Conservation (phyloP, 768 basidiomycete species). For the Imleria badia region DNA sequence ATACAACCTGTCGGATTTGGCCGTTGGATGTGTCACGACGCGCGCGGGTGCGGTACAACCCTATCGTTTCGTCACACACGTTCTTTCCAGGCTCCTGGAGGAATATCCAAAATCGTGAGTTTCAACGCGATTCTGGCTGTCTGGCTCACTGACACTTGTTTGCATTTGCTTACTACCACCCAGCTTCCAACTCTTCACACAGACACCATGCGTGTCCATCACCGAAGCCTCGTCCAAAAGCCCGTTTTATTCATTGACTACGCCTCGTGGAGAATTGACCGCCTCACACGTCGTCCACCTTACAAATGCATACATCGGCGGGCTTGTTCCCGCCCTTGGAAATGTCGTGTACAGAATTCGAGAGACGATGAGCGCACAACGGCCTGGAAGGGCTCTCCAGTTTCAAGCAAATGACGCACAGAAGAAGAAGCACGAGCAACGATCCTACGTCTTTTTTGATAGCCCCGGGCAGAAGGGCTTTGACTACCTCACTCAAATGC, state of each 20-base stretch:
- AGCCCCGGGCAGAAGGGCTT: constrained; percentile 39
- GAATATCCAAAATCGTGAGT: constrained; percentile 41
- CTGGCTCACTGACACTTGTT: neutral
- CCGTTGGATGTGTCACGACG: constrained; percentile 51
- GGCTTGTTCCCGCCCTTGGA: constrained; percentile 43
- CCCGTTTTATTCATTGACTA: constrained; percentile 40
- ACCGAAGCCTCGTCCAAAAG: constrained; percentile 20
- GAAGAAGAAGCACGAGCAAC: constrained; percentile 36
- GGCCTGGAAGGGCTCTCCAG: constrained; percentile 42
- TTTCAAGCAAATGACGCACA: constrained; percentile 4
- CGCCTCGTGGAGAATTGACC: constrained; percentile 40
- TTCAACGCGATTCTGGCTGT: constrained; percentile 5
- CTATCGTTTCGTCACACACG: constrained; percentile 64
- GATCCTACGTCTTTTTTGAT: constrained; percentile 62
- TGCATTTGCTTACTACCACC: neutral
- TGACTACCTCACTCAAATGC: constrained; percentile 71
- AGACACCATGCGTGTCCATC: constrained; percentile 41
- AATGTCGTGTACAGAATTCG: constrained; percentile 36
- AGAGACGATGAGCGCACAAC: constrained; percentile 65
- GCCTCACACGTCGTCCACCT: constrained; percentile 49
- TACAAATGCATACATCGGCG: constrained; percentile 53
- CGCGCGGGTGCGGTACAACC: constrained; percentile 66
- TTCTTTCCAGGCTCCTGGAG: constrained; percentile 51
- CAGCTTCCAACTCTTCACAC: constrained; percentile 44
- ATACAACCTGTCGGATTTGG: constrained; percentile 45